A percentile compares a stretch with the other conserved stretches of the same genome.
Conservation (phyloP, 2,329 filamentous ascomycete genomes). For the Didymella keratinophila region DNA sequence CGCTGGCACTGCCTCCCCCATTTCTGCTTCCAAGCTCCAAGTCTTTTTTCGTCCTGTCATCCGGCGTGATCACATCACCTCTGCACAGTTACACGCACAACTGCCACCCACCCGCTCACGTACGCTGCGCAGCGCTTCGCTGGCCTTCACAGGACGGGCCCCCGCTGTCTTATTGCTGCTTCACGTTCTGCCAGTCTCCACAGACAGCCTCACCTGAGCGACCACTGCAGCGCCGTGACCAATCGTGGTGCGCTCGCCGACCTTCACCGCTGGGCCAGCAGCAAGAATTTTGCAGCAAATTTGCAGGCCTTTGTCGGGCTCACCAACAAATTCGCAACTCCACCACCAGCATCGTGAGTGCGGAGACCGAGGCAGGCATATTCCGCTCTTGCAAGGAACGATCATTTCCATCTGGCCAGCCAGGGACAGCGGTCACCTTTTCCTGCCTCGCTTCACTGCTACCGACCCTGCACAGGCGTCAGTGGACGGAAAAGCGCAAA, state of each 20-base stretch:
- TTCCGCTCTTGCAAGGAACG: conserved; percentile 6
- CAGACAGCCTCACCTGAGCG: conserved; percentile 20
- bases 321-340: conserved; percentile 13
- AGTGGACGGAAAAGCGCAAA: conserved; percentile 15
- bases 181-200: conserved; percentile 15
- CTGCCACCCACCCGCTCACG: conserved; percentile 11
- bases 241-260: conserved; percentile 20
- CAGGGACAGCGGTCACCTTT: conserved; percentile 19
- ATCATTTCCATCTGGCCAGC: neutral
- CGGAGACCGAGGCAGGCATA: conserved; percentile 18
- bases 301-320: conserved; percentile 21
- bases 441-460: conserved; percentile 12
- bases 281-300: conserved; percentile 21
- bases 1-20: conserved; percentile 11
- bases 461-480: conserved; percentile 15
- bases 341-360: conserved; percentile 19
- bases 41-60: neutral
- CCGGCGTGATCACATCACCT: conserved; percentile 17
- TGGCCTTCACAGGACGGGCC: conserved; percentile 18
- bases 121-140: conserved; percentile 9
- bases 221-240: conserved; percentile 18
- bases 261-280: conserved; percentile 20
- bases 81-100: conserved; percentile 19
- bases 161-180: conserved; percentile 23
- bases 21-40: neutral